Evolutionary conservation across 108 stramenopile genomes (phyloP).

Genomic region (Phaeodactylum tricornutum): DNA sequence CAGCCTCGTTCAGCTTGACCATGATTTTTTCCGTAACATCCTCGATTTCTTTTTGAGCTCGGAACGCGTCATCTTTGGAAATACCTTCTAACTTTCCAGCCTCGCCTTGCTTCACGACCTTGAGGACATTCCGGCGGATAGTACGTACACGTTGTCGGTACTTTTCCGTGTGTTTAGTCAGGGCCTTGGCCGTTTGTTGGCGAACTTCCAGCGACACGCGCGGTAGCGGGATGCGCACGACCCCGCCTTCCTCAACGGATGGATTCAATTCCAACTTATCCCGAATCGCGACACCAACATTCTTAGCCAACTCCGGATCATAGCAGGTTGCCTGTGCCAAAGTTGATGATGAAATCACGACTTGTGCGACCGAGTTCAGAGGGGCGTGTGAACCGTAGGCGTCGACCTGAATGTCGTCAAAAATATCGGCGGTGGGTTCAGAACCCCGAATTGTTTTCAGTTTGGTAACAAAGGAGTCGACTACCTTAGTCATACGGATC

Average conservation of each 20-base stretch:
- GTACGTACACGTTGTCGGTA: conserved; percentile 52
- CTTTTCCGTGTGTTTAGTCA: conserved; percentile 57
- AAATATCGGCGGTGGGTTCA: conserved; percentile 77
- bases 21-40: conserved; percentile 56
- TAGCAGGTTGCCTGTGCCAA: conserved; percentile 72
- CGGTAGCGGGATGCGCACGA: conserved; percentile 69
- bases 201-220: conserved; percentile 60
- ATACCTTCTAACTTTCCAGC: conserved; percentile 74
- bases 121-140: conserved; percentile 66
- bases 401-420: conserved; percentile 61
- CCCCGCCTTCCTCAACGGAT: conserved; percentile 67
- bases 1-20: conserved; percentile 41
- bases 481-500: conserved; percentile 48
- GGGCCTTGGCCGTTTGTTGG: conserved; percentile 57
- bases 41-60: conserved; percentile 67
- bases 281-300: conserved; percentile 63
- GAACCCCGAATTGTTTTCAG: conserved; percentile 71
- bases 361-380: conserved; percentile 69
- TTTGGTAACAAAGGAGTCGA: conserved; percentile 42
- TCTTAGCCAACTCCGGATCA: conserved; percentile 66
- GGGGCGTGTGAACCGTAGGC: conserved; percentile 66
- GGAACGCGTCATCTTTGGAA: conserved; percentile 84
- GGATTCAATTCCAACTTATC: conserved; percentile 70
- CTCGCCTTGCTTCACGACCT: conserved; percentile 62
- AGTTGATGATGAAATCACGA: conserved; percentile 71